These are phyloP conservation scores for Aspergillus sp. DNA, from an alignment of 2,329 filamentous ascomycete species.

Conservation along the genomic window DNA sequence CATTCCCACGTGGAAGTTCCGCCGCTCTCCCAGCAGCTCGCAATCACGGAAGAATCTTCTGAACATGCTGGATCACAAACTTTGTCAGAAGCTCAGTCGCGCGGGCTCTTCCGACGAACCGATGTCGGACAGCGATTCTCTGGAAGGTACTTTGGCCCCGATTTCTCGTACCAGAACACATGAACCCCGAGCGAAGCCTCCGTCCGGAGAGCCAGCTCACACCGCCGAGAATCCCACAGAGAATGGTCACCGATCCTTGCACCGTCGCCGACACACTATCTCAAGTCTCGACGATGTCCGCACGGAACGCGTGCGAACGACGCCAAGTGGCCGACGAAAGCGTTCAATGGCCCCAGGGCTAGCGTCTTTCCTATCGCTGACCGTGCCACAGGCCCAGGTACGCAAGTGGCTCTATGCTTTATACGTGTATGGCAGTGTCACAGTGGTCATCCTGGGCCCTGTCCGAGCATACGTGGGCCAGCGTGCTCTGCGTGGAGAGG, in stretches of 20 bases:
- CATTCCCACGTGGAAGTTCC: conserved; percentile 88
- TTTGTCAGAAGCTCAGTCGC: conserved; percentile 51
- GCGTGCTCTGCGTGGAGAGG: conserved; percentile 67
- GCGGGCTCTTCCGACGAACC: conserved; percentile 34
- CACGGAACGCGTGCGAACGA: conserved; percentile 40
- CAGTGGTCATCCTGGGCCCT: conserved; percentile 65
- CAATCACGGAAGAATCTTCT: conserved; percentile 40
- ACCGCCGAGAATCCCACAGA: conserved; percentile 25
- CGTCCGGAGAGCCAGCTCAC: conserved; percentile 17
- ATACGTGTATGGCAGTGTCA: conserved; percentile 71
- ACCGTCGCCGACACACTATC: conserved; percentile 51
- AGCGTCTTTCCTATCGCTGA: conserved; percentile 76
- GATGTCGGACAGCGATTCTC: conserved; percentile 38
- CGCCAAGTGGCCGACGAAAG: conserved; percentile 65
- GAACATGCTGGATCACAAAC: conserved; percentile 42
- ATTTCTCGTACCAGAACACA: conserved; percentile 38
- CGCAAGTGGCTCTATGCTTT: conserved; percentile 82
- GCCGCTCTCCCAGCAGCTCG: conserved; percentile 49
- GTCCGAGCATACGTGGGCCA: conserved; percentile 68
- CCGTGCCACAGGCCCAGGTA: conserved; percentile 69
- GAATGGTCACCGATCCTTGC: conserved; percentile 15
- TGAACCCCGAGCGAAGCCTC: conserved; percentile 14
- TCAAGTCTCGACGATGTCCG: conserved; percentile 43
- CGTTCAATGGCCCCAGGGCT: conserved; percentile 63
- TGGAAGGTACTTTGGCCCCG: conserved; percentile 18